phyloP scores from a whole-genome alignment of 345 rosid genomes.

The Camelina hispida region DNA sequence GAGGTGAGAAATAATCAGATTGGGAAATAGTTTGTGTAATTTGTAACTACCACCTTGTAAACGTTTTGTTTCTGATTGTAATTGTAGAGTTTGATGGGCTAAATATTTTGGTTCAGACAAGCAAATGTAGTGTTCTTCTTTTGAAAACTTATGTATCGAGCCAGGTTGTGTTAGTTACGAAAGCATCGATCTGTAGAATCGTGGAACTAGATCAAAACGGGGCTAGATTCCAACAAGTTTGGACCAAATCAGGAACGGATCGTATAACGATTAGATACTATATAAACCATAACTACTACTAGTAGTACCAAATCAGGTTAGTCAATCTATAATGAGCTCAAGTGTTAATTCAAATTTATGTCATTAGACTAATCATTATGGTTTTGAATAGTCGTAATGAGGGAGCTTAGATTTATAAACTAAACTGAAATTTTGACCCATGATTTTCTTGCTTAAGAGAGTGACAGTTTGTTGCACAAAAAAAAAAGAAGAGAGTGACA shows the following conservation, averaged over 20 bases:
- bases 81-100: constrained; percentile 24
- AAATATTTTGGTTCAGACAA: constrained; percentile 18
- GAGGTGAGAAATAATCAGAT: constrained; percentile 15
- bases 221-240: neutral
- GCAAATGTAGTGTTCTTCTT: constrained; percentile 8
- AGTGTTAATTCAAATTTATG: neutral
- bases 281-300: neutral
- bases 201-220: neutral
- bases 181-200: neutral
- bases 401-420: constrained; percentile 4
- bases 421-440: constrained; percentile 7
- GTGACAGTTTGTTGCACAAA: constrained; percentile 13
- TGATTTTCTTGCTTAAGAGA: constrained; percentile 14
- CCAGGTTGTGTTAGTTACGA: neutral
- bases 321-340: neutral
- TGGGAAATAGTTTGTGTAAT: neutral
- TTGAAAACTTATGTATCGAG: neutral
- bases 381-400: constrained; percentile 6
- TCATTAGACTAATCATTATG: constrained; percentile 11
- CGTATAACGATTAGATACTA: neutral
- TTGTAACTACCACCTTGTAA: neutral
- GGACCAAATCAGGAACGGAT: neutral
- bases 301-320: neutral
- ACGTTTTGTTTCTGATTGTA: neutral
- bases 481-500: constrained; percentile 23